Evolutionary conservation across 495 filamentous ascomycete genomes (phyloP), one percentile per base, ranked within the genome.

Genomic region (Hypoxylon lienhwacheense): DNA sequence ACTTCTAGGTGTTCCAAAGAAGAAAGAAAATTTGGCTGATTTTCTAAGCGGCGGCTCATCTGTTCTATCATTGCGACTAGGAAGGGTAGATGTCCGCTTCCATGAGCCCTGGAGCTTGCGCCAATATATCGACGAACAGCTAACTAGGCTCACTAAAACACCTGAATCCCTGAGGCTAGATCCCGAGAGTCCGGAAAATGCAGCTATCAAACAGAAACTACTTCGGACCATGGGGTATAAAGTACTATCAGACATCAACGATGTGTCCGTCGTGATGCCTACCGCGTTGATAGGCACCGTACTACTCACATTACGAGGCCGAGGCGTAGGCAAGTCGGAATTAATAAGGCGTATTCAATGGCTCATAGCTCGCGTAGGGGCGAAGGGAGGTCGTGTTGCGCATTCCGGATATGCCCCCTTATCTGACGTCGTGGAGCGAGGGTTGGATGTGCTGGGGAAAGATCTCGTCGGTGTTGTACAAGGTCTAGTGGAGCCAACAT

Each of bases 251-350:
- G 89, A 97, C 59, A 97, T 98, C 73, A 98, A 98, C 66, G 79
- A 86, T 21, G 92, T 95, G 1, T 95, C 91, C 1, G 93, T 98
- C 1, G 90, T 97, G 46, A 98, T 98, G 93, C 93, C 93, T 3
- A 96, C 93, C 0, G 89, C 92, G 5, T 77, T 98, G 32, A 92
- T 98, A 24, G 93, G 93, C 7, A 97, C 93, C 0, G 89, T 97
- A 0, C 78, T 98, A 0, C 77, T 98, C 17, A 98, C 93, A 0
- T 81, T 98, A 0, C 81, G 93, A 61, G 93, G 93, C 0, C 85
- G 93, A 32, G 93, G 93, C 21, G 91, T 98, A 5, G 93, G 93
- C 14, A 90, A 88, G 61, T 71, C 78, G 0, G 93, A 98, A 64
- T 74, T 98, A 34, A 81, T 95, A 7, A 82, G 90, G 19, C 81